Base-by-base conservation (phyloP, 2,329 filamentous ascomycete genomes). In the Neonectria sp. region DNA sequence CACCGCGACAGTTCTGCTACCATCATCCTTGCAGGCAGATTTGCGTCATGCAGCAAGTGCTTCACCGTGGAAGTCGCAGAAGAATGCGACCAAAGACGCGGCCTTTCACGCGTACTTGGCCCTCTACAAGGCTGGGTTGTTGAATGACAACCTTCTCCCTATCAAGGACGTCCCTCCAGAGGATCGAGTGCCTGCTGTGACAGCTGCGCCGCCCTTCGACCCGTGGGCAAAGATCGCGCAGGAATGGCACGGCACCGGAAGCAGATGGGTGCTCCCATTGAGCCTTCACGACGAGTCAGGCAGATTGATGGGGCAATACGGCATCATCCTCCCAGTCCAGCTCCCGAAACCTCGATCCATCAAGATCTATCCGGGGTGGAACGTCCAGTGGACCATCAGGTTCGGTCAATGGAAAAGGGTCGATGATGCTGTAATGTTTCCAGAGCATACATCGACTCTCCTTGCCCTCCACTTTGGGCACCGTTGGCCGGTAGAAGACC, bases 101-200 rank as follows among this genome's bases (percentile, higher is more conserved):
- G 92, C 94, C 0, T 96, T 97, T 68, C 89, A 93, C 75, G 93
- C 95, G 1, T 97, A 95, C 75, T 81, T 88, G 25, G 85, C 84
- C 6, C 84, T 98, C 0, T 90, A 95, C 76, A 73, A 88, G 8
- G 91, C 88, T 29, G 92, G 92, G 0, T 82, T 98, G 6, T 80
- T 98, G 1, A 95, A 93, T 68, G 89, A 97, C 15, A 86, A 97
- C 73, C 81, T 98, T 0, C 84, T 97, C 46, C 95, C 95, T 9
- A 81, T 86, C 15, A 80, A 83, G 2, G 82, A 83, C n/a, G 71
- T 80, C 9, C 74, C 80, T 3, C 81, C 79, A 0, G 71, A 85
- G 37, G 76, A 76, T 2, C 80, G 84, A 1, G 74, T 74, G 2
- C 67, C 82, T 0, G 71, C 82, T 11, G 73, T 79, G 3, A 67